Conservation (phyloP, 768 basidiomycete species). For the Lactarius akahatsu region DNA sequence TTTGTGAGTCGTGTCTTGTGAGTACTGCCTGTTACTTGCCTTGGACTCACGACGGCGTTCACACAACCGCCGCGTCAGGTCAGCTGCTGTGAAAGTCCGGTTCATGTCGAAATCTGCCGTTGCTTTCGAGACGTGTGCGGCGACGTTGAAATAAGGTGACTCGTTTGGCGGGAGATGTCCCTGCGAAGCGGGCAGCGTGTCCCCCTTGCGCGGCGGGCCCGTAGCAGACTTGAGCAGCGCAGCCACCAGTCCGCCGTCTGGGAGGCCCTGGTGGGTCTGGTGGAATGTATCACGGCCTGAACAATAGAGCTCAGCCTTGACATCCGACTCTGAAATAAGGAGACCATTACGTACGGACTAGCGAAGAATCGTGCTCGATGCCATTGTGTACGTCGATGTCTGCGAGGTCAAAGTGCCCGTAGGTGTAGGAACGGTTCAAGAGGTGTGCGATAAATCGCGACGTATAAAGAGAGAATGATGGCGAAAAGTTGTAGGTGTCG, state of each 20-base stretch:
- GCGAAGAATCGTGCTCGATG: slow-evolving; percentile 69
- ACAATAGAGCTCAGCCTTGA: background rate
- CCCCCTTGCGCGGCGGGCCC: slow-evolving; percentile 45
- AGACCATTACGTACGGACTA: slow-evolving; percentile 47
- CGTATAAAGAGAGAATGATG: slow-evolving; percentile 66
- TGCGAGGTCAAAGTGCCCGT: slow-evolving; percentile 59
- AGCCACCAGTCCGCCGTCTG: slow-evolving; percentile 47
- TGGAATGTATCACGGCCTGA: slow-evolving; percentile 53
- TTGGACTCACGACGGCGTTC: slow-evolving; percentile 61
- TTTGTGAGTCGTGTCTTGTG: slow-evolving; percentile 50
- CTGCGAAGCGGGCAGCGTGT: background rate
- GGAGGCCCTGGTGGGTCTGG: slow-evolving; percentile 54
- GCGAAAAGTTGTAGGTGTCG: slow-evolving; percentile 65
- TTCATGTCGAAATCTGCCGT: slow-evolving; percentile 19
- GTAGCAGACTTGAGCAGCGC: slow-evolving; percentile 59
- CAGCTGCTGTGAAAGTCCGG: slow-evolving; percentile 50
- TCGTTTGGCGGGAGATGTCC: slow-evolving; percentile 13
- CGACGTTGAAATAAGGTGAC: slow-evolving; percentile 17
- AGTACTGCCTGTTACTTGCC: slow-evolving; percentile 55
- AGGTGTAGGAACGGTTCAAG: slow-evolving; percentile 54
- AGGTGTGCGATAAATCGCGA: slow-evolving; percentile 58
- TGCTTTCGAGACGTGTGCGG: slow-evolving; percentile 11
- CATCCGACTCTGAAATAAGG: background rate
- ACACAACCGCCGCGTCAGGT: slow-evolving; percentile 56
- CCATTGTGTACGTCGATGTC: slow-evolving; percentile 75